Conservation (phyloP, 2,329 filamentous ascomycete species). For the Falciphora oryzae region DNA sequence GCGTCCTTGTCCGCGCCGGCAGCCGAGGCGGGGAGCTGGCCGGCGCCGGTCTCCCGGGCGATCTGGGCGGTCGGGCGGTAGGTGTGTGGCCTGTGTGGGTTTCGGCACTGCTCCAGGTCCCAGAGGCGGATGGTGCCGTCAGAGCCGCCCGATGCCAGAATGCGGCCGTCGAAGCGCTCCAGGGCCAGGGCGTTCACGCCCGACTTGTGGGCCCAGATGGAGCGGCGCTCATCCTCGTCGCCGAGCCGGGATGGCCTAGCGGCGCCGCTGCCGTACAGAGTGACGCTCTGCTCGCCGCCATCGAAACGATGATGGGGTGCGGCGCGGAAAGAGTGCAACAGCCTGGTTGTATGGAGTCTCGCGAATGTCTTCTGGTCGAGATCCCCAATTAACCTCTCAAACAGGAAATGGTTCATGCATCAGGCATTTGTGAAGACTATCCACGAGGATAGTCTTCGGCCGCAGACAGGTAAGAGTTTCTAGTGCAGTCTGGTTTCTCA, state of each 20-base stretch:
- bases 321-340: conserved; percentile 64
- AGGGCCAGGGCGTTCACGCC: conserved; percentile 76
- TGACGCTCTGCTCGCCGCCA: conserved; percentile 43
- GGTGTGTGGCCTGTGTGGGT: conserved; percentile 37
- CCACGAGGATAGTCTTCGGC: conserved; percentile 4
- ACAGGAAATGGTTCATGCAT: conserved; percentile 66
- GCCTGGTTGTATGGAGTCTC: conserved; percentile 56
- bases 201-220: conserved; percentile 63
- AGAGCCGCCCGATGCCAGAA: conserved; percentile 77
- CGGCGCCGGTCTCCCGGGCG: conserved; percentile 29
- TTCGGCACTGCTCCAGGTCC: conserved; percentile 65
- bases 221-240: conserved; percentile 24
- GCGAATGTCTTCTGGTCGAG: conserved; percentile 59
- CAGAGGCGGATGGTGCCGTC: conserved; percentile 81
- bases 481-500: not conserved
- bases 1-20: not conserved
- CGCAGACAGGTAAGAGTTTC: not conserved
- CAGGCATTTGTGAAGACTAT: conserved; percentile 17
- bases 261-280: conserved; percentile 20
- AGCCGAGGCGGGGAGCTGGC: too few relatives aligned
- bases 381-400: conserved; percentile 69
- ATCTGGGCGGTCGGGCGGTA: conserved; percentile 51
- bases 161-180: conserved; percentile 74
- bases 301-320: conserved; percentile 65
- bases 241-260: conserved; percentile 10